Conservation (phyloP, 805 yeast species). For the Metschnikowia reukaufii region DNA sequence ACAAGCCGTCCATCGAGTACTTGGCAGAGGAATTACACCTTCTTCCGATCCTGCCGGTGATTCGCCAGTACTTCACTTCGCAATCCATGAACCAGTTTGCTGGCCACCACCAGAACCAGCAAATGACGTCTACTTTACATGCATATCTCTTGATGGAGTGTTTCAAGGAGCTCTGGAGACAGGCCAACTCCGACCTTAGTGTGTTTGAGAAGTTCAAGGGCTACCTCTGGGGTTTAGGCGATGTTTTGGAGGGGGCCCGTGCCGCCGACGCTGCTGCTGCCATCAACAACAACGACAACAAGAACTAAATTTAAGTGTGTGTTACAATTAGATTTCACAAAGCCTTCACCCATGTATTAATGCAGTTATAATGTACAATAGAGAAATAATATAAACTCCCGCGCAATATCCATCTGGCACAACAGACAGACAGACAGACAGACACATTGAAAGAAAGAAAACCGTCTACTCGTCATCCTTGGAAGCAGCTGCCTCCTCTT, state of each 20-base stretch:
- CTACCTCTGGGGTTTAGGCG: conserved; percentile 51
- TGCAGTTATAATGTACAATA: conserved; percentile 18
- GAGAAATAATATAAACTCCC: conserved; percentile 1
- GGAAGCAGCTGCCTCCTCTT: not conserved
- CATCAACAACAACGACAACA: too few relatives aligned
- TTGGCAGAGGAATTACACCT: conserved; percentile 67
- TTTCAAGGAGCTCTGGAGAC: conserved; percentile 54
- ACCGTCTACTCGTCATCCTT: not conserved
- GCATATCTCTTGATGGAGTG: conserved; percentile 63
- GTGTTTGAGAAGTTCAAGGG: conserved; percentile 44
- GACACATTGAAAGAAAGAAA: too few relatives aligned
- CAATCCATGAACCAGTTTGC: conserved; percentile 19
- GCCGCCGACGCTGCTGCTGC: not conserved
- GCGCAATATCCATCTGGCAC: not conserved
- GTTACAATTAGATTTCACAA: too few relatives aligned
- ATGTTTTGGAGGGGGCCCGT: conserved; percentile 14
- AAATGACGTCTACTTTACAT: conserved; percentile 56
- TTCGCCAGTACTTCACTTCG: conserved; percentile 40
- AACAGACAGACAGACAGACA: not conserved
- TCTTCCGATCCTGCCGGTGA: conserved; percentile 56
- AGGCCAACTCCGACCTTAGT: conserved; percentile 22
- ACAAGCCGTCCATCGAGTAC: conserved; percentile 54
- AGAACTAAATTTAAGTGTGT: too few relatives aligned
- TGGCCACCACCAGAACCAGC: conserved; percentile 28
- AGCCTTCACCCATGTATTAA: conserved; percentile 7